Conservation (phyloP, 495 filamentous ascomycete genomes). For the Physcia stellaris region DNA sequence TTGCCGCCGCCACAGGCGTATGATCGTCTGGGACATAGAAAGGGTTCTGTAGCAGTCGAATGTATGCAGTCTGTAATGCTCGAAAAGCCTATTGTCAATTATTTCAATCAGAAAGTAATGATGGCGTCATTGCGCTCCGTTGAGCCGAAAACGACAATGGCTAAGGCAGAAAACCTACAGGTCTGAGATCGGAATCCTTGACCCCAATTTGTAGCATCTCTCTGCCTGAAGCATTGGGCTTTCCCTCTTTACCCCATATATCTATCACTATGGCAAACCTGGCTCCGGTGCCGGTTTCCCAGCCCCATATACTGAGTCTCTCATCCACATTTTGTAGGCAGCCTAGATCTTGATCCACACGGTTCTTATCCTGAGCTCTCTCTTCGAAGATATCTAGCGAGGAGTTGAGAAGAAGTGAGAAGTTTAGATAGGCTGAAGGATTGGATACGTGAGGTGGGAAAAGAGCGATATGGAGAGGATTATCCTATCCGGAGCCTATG, state of each 20-base stretch:
- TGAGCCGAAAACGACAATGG: too few species aligned
- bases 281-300: conserved; percentile 91
- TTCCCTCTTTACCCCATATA: conserved; percentile 46
- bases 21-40: conserved; percentile 89
- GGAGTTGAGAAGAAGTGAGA: conserved; percentile 78
- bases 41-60: conserved; percentile 79
- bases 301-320: conserved; percentile 80
- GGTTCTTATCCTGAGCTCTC: conserved; percentile 48
- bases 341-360: conserved; percentile 72
- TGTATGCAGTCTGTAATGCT: conserved; percentile 83
- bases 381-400: conserved; percentile 89
- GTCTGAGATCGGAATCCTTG: conserved; percentile 70
- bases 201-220: conserved; percentile 37
- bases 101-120: conserved; percentile 4
- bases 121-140: not conserved
- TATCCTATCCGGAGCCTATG: conserved; percentile 74
- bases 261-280: conserved; percentile 83
- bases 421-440: conserved; percentile 50
- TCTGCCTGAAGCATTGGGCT: conserved; percentile 14
- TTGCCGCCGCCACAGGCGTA: conserved; percentile 30
- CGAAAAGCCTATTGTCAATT: conserved; percentile 70
- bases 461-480: conserved; percentile 83
- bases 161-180: conserved; percentile 31
- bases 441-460: conserved; percentile 49
- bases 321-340: conserved; percentile 89